Base-by-base conservation (phyloP, 148 eudicot genomes). In the Camellia japonica region DNA sequence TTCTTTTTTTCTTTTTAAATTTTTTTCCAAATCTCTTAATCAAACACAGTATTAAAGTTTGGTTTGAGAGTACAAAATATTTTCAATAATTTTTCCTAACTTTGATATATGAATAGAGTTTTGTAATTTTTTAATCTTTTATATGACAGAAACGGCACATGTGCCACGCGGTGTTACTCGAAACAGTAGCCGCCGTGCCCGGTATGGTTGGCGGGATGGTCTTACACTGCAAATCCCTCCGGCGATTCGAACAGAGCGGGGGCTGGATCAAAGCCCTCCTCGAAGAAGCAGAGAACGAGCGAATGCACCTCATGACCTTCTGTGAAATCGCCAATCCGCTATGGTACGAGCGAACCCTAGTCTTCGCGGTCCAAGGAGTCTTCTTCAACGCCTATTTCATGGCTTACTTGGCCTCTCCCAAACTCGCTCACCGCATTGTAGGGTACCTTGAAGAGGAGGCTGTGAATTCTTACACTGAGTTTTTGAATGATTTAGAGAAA, bases 181-280 rank as follows among this genome's bases (percentile, higher is more conserved):
- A 80, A 46, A 80, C 82, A 0, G 82, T 80, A 0, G 82, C 82
- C 2, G 82, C 82, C 1, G 82, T 80, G 4, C 82, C 82, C 0
- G 82, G 82, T 3, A 80, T 80, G 82, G 82, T 80, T 0, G 82
- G 82, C 11, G 82, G 82, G 47, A 80, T 80, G 82, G 77, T 80
- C 43, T 30, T 80, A 6, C 82, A 80, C 71, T 80, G 71, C 71
- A 80, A 80, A 41, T 80, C 82, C n/a, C 62, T 80, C 2, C 70
- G 82, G 4, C 62, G 77, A 2, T 80, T 80, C 7, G 82, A 80
- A 51, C 82, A 80, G 6, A 80, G 82, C 15, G 82, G 82, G 1
- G 82, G 82, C 20, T 80, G 82, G 82, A 80, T 80, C 47, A 80
- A 74, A 63, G 82, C 82, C 16, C 77, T 80, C 1, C 77, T 80